These are phyloP conservation scores for Gossypium bickii DNA, from an alignment of 345 rosid species.

Conservation along the genomic window DNA sequence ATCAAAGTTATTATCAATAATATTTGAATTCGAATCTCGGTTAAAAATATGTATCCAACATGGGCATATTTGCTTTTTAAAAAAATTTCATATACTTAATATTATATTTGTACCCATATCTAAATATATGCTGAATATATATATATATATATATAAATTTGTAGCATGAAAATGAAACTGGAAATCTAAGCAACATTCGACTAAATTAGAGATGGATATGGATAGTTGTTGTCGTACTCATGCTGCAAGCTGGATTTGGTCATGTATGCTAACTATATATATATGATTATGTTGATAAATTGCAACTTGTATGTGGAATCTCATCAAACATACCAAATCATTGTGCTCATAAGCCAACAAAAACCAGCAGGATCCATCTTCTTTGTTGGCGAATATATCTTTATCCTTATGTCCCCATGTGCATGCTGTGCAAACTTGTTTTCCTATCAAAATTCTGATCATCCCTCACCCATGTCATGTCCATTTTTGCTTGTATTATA, in stretches of 20 bases:
- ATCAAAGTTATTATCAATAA: too few relatives aligned
- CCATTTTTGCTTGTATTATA: constrained; percentile 6
- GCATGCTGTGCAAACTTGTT: constrained; percentile 5
- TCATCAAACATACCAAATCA: constrained; percentile 13
- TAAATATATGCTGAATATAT: too few relatives aligned
- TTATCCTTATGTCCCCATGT: constrained; percentile 10
- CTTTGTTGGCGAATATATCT: constrained; percentile 1
- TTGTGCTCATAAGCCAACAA: constrained; percentile 14
- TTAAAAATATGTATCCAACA: too few relatives aligned
- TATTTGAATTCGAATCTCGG: too few relatives aligned
- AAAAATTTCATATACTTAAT: too few relatives aligned
- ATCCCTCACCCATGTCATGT: neutral
- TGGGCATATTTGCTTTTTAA: too few relatives aligned
- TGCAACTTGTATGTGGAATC: constrained; percentile 2
- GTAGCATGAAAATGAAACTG: too few relatives aligned
- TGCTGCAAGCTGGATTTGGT: constrained; percentile 2
- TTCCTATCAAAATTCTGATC: constrained; percentile 12
- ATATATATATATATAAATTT: too few relatives aligned
- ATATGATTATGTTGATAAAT: constrained; percentile 13
- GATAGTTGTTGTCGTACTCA: neutral
- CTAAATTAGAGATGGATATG: neutral
- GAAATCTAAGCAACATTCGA: too few relatives aligned
- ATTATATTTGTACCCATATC: too few relatives aligned
- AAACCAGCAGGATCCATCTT: constrained; percentile 13
- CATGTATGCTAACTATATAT: constrained; percentile 8